A percentile compares a stretch with the other conserved stretches of the same genome.
Evolutionary conservation across 306 rosid genomes (phyloP).

Genomic region (Rosa persica): DNA sequence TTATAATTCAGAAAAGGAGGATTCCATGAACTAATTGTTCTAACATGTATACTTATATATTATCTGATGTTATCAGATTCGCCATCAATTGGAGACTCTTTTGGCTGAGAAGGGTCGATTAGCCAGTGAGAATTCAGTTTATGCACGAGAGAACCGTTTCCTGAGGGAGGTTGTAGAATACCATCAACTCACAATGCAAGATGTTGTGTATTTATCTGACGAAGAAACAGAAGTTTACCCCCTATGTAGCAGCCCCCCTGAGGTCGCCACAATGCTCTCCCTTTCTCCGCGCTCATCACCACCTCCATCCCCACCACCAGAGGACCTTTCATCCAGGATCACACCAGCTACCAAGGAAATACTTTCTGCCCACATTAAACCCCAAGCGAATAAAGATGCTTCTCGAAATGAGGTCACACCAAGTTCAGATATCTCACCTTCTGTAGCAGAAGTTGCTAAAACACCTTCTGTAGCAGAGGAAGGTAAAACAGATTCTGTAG

Average conservation of each 20-base stretch:
- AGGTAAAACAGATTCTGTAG: conserved; percentile 4
- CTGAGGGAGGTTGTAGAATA: conserved; percentile 93
- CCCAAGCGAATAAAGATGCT: conserved; percentile 33
- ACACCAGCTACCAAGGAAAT: conserved; percentile 33
- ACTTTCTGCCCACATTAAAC: conserved; percentile 26
- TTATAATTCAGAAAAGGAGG: background rate
- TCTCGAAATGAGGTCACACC: conserved; percentile 37
- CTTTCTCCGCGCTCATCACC: conserved; percentile 47
- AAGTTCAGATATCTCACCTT: conserved; percentile 21
- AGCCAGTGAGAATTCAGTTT: conserved; percentile 81
- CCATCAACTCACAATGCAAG: conserved; percentile 96
- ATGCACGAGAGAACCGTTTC: conserved; percentile 89
- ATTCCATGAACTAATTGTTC: background rate
- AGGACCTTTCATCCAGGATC: conserved; percentile 23
- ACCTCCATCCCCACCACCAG: conserved; percentile 35
- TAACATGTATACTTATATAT: background rate
- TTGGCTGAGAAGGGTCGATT: conserved; percentile 89
- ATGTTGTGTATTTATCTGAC: conserved; percentile 82
- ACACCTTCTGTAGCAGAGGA: background rate
- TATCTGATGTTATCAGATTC: conserved; percentile 45
- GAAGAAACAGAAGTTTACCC: conserved; percentile 90
- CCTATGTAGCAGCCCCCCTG: conserved; percentile 29
- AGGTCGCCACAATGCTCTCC: conserved; percentile 39
- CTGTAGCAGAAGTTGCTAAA: conserved; percentile 37
- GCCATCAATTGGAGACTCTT: conserved; percentile 91